Percentiles rank a stretch among this genome's conserved stretches.
These are phyloP conservation scores for Aureobasidium sp. DNA, from an alignment of 2,329 filamentous ascomycete species.

Conservation along the genomic window DNA sequence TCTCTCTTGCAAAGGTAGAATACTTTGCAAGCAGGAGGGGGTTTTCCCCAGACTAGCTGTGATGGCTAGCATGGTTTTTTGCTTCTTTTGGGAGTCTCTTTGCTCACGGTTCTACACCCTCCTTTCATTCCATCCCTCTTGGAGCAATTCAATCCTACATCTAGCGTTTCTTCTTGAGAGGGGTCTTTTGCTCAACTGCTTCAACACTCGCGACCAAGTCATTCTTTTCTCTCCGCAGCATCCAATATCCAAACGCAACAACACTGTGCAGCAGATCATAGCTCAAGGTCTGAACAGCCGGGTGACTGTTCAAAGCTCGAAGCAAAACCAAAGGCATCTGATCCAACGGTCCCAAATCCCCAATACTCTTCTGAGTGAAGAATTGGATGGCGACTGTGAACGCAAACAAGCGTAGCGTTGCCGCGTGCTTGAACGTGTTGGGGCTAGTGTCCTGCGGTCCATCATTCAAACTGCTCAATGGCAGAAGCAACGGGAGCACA, in stretches of 20 bases:
- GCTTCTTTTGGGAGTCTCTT: neutral
- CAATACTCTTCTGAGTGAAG: neutral
- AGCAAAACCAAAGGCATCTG: slow-evolving; percentile 13
- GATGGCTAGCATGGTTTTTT: neutral
- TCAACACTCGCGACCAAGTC: neutral
- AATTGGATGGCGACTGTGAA: neutral
- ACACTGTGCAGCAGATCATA: slow-evolving; percentile 21
- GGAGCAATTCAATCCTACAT: too few species aligned
- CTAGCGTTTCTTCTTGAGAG: neutral
- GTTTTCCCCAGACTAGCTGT: neutral
- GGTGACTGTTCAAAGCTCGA: slow-evolving; percentile 21
- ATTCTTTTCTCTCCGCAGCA: neutral
- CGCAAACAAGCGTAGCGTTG: slow-evolving; percentile 5
- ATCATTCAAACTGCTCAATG: neutral
- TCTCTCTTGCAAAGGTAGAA: neutral
- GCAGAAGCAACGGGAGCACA: slow-evolving; percentile 17
- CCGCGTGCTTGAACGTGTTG: slow-evolving; percentile 9
- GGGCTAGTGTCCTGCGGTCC: neutral
- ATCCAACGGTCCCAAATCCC: neutral
- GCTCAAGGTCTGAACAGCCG: slow-evolving; percentile 24
- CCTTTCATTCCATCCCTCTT: too few species aligned
- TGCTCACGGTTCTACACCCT: too few species aligned
- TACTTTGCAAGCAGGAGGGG: neutral
- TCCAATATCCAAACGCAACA: slow-evolving; percentile 7
- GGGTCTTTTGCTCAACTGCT: neutral